Conservation (phyloP, 805 yeast genomes). For the Suhomyces prunicola region DNA sequence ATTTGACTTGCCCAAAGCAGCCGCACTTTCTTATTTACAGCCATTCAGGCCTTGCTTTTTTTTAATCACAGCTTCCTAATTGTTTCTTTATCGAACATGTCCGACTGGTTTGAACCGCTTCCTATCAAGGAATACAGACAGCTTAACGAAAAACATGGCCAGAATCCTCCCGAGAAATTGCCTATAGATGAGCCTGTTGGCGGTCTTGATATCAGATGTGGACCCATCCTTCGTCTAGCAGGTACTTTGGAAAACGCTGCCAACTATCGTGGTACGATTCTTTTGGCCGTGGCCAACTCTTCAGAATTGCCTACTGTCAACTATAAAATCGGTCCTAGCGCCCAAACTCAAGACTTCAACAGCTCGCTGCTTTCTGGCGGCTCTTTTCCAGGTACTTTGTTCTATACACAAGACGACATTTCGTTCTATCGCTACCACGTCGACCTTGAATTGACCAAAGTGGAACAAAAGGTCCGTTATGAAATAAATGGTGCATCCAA, state of each 20-base stretch:
- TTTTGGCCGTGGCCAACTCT: conserved; percentile 57
- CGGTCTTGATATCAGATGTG: conserved; percentile 56
- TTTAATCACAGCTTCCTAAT: not conserved
- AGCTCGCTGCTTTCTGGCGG: conserved; percentile 26
- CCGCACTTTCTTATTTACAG: not conserved
- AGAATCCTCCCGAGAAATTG: conserved; percentile 24
- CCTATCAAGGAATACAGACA: conserved; percentile 30
- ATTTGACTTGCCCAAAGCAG: not conserved
- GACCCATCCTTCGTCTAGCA: conserved; percentile 71
- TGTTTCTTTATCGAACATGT: not conserved
- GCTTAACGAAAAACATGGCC: conserved; percentile 20
- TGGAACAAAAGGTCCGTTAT: conserved; percentile 66
- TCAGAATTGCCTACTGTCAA: conserved; percentile 18
- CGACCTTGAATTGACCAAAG: conserved; percentile 42
- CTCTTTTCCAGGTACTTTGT: conserved; percentile 43
- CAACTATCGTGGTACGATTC: conserved; percentile 64
- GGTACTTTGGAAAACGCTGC: conserved; percentile 54
- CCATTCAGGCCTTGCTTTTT: not conserved
- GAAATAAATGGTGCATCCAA: conserved; percentile 43
- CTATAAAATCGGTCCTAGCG: conserved; percentile 32
- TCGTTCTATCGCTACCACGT: conserved; percentile 68
- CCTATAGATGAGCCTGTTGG: conserved; percentile 23
- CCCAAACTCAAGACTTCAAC: not conserved
- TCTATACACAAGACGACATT: conserved; percentile 43
- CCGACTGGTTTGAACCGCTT: conserved; percentile 18